These are phyloP conservation scores for Filobasidium floriforme DNA, from an alignment of 768 basidiomycete species.

Conservation along the genomic window DNA sequence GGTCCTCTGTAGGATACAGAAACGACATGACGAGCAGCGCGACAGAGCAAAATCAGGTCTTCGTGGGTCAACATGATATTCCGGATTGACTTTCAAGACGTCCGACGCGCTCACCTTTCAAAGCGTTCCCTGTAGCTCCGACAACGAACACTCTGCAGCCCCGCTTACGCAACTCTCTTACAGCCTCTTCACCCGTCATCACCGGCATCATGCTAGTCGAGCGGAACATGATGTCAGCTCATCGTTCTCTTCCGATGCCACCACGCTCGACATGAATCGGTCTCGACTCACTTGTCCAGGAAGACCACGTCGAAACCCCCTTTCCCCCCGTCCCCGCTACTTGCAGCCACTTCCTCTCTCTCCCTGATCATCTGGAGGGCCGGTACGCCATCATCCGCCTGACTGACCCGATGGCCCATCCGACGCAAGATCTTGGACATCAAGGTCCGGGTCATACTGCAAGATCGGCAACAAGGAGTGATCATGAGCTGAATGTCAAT, in stretches of 20 bases:
- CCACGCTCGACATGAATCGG: neutral
- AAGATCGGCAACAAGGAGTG: neutral
- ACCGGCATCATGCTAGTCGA: constrained; percentile 38
- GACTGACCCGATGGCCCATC: constrained; percentile 37
- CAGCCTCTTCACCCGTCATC: constrained; percentile 44
- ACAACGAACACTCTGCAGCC: constrained; percentile 39
- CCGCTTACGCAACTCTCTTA: constrained; percentile 34
- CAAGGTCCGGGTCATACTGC: constrained; percentile 39
- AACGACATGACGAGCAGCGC: constrained; percentile 9
- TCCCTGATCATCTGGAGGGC: constrained; percentile 36
- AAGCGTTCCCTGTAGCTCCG: constrained; percentile 43
- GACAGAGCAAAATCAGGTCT: neutral
- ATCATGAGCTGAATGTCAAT: neutral
- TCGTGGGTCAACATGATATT: neutral
- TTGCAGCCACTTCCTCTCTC: constrained; percentile 11
- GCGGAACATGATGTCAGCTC: neutral
- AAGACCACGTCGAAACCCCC: constrained; percentile 36
- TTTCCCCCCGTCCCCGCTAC: neutral
- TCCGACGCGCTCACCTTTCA: constrained; percentile 36
- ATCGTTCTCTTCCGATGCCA: too few species aligned
- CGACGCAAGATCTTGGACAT: constrained; percentile 41
- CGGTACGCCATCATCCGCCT: constrained; percentile 42
- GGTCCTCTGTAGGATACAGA: neutral
- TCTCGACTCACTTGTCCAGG: constrained; percentile 32
- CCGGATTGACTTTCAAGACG: too few species aligned